Evolutionary conservation across 2,329 filamentous ascomycete species (phyloP).

Genomic region (Diaporthe australafricana): DNA sequence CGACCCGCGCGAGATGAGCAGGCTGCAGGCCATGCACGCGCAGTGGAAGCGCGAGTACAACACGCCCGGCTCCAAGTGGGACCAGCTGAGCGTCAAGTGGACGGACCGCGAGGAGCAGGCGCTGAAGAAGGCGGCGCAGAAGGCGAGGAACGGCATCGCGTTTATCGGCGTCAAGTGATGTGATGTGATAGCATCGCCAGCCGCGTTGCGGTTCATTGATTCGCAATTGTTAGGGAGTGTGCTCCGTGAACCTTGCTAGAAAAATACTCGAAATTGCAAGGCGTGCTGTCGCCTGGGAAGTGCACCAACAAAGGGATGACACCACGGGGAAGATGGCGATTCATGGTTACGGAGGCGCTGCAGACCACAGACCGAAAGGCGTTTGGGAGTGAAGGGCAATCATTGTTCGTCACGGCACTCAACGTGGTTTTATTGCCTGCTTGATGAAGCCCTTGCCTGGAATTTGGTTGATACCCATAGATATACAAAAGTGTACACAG

Average conservation of each 20-base stretch:
- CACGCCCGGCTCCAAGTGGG: conserved; percentile 72
- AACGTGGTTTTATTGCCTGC: neutral
- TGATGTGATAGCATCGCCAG: neutral
- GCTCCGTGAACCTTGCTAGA: neutral
- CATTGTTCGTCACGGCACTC: neutral
- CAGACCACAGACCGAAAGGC: neutral
- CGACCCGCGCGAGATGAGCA: conserved; percentile 74
- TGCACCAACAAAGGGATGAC: neutral
- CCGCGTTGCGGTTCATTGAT: neutral
- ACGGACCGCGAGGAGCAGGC: conserved; percentile 75
- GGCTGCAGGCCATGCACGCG: conserved; percentile 69
- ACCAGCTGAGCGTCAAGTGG: conserved; percentile 75
- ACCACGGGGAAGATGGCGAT: neutral
- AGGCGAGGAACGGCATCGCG: conserved; percentile 71
- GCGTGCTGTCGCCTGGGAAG: neutral
- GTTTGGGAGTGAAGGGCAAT: too few species aligned
- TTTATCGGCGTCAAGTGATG: conserved; percentile 74
- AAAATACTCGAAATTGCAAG: too few species aligned
- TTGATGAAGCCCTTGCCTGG: neutral
- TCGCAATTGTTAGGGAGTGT: too few species aligned
- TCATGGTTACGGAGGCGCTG: neutral
- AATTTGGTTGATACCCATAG: conserved; percentile 23
- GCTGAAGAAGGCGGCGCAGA: conserved; percentile 65
- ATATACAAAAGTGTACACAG: conserved; percentile 1
- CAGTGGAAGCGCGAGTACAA: conserved; percentile 75